Evolutionary conservation across 345 rosid species (phyloP).

Genomic region (Trapa bicornis): DNA sequence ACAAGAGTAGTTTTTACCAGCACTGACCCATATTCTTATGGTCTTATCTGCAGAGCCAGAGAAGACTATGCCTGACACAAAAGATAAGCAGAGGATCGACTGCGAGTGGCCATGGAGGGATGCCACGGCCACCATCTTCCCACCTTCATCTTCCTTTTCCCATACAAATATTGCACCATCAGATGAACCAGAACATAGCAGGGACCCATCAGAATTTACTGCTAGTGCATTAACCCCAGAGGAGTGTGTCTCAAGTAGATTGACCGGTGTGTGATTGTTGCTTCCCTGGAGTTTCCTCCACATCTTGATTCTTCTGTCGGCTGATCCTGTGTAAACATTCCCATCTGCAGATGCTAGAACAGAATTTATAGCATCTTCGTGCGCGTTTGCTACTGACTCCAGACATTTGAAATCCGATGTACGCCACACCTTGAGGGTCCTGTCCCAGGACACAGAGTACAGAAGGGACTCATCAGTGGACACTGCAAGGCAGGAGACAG

Average conservation of each 20-base stretch:
- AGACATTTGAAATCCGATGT: constrained; percentile 67
- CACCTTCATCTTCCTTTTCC: constrained; percentile 35
- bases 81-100: constrained; percentile 55
- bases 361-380: constrained; percentile 81
- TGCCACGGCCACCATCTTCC: constrained; percentile 33
- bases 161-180: constrained; percentile 66
- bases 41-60: constrained; percentile 86
- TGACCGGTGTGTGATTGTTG: constrained; percentile 39
- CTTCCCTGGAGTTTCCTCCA: constrained; percentile 52
- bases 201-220: constrained; percentile 34
- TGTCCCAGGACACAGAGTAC: constrained; percentile 90
- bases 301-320: constrained; percentile 64
- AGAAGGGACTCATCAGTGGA: constrained; percentile 55
- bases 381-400: constrained; percentile 70
- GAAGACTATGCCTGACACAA: constrained; percentile 47
- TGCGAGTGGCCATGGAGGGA: constrained; percentile 62
- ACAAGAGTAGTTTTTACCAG: constrained; percentile 32
- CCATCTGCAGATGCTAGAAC: constrained; percentile 48
- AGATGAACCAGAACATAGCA: constrained; percentile 60
- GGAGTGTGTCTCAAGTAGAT: constrained; percentile 47
- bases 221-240: constrained; percentile 80
- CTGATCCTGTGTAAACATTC: constrained; percentile 71
- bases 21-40: constrained; percentile 59
- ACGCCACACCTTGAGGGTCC: constrained; percentile 83
- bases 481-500: constrained; percentile 70